Evolutionary conservation across 768 basidiomycete species (phyloP), one percentile per base, ranked within the genome.

Genomic region (Mycena metata): DNA sequence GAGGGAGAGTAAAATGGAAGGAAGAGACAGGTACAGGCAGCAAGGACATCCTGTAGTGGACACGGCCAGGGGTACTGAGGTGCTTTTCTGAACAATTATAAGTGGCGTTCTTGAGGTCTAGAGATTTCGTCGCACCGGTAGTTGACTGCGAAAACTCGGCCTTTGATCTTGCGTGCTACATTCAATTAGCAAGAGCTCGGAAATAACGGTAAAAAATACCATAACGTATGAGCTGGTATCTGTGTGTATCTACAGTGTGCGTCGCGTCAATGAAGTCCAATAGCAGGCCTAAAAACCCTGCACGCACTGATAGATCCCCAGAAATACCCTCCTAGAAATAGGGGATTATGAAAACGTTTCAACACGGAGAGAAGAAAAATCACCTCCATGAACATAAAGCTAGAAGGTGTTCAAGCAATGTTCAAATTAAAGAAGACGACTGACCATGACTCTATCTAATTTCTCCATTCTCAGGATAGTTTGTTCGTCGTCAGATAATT

Each of bases 21-120:
- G 19, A 42, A 4, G 33, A 39, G 46, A 17, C 19, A 17, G 13
- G 55, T 75, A 90, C 90, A 94, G 1, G 92, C 90, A 4, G 93
- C 91, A 26, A 94, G 77, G 17, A 90, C 88, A 72, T 95, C 94
- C 66, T 93, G 92, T 0, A 95, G 73, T 1, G 90, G 87, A 76
- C 89, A 90, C 3, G 93, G 93, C 85, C 92, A 94, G 16, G 93
- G 93, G 73, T 93, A 94, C 77, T 95, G 94, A 2, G 94, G 93
- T 0, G 93, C 91, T 75, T 93, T 90, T 49, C 92, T 89, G 47
- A 73, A 78, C 79, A 24, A 21, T 13, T 35, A 33, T 69, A 49
- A 49, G 60, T 30, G 47, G 49, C 24, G 51, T 7, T 6, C 21
- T 36, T 60, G 10, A 52, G 5, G 5, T 17, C 23, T 16, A 36